Evolutionary conservation across 1,139 yeast species (phyloP).

Genomic region (Geotrichum aggregatum): DNA sequence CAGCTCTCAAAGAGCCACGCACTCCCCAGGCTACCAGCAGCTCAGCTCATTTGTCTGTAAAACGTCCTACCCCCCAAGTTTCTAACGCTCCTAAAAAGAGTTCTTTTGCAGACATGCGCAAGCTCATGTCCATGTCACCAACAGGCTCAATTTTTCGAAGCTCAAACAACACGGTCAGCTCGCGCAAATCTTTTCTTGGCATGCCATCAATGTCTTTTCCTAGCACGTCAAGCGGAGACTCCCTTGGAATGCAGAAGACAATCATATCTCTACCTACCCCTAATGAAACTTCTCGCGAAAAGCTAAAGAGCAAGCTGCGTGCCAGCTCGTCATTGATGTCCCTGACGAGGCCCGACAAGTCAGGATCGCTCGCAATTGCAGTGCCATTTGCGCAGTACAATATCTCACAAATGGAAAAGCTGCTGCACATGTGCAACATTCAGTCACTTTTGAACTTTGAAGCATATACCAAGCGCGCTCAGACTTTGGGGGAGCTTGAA

Average conservation of each 20-base stretch:
- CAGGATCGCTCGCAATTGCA: constrained; percentile 31
- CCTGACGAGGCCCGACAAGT: constrained; percentile 31
- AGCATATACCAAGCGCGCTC: constrained; percentile 30
- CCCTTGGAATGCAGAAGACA: constrained; percentile 26
- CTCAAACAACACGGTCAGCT: constrained; percentile 8
- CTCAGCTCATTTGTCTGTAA: neutral
- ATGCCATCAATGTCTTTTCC: constrained; percentile 9
- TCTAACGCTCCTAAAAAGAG: constrained; percentile 8
- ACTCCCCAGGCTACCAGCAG: constrained; percentile 8
- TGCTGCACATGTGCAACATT: constrained; percentile 41
- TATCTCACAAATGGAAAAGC: constrained; percentile 33
- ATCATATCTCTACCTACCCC: constrained; percentile 59
- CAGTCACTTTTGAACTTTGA: constrained; percentile 35
- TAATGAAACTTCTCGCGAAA: constrained; percentile 52
- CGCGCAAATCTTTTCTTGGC: constrained; percentile 17
- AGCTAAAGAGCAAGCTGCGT: constrained; percentile 49
- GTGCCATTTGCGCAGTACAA: constrained; percentile 36
- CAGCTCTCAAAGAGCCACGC: constrained; percentile 12
- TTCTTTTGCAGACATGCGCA: constrained; percentile 18
- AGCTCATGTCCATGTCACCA: constrained; percentile 13
- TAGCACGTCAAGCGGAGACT: neutral
- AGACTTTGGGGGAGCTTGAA: constrained; percentile 25
- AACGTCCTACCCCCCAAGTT: neutral
- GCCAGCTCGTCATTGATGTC: constrained; percentile 52
- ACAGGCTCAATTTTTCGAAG: constrained; percentile 14